Base-by-base conservation (phyloP, 1,284 basidiomycete species). In the Naganishia liquefaciens region DNA sequence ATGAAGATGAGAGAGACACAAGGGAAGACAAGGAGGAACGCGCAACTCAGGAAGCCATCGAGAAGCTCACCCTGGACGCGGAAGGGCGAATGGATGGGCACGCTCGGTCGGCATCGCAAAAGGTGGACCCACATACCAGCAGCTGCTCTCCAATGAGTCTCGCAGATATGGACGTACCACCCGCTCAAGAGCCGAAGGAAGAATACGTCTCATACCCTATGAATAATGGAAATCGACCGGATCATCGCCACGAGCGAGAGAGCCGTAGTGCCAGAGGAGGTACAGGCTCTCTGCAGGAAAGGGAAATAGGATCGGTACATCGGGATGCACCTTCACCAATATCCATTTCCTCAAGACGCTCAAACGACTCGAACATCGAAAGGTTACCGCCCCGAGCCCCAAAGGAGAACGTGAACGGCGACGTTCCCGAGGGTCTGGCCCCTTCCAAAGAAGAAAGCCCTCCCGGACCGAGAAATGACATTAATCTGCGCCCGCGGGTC, bases 401-500 rank as follows among this genome's bases (percentile, higher is more conserved):
- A 23, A 65, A 28, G 28, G 51, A 30, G 7, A 71, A 74, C 60
- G 77, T 76, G 64, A 39, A 66, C 10, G 77, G 77, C 3, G 52
- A 70, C 39, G 64, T 66, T 37, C 75, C 75, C 1, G 67, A 68
- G 7, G 67, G 58, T 1, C 49, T 76, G 21, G 63, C 69, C 11
- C 73, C 65, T 5, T 70, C 76, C n/a, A 76, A 77, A 64, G 47
- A 69, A 1, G 72, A 76, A 46, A 74, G 74, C 49, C 51, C 66
- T 37, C 77, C 77, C 1, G 76, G 77, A 15, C 72, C 75, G 3
- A 66, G 72, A 40, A 74, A 73, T 57, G 73, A 74, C 44, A 77
- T 79, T 54, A 72, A 71, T n/a, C 70, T 78, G 17, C 67, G 73
- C 43, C 73, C 77, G 0, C 64, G 77, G 30, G 64, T 75, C 27